phyloP scores from a whole-genome alignment of 2,329 filamentous ascomycete species.

The Ophiocordyceps robertsii region DNA sequence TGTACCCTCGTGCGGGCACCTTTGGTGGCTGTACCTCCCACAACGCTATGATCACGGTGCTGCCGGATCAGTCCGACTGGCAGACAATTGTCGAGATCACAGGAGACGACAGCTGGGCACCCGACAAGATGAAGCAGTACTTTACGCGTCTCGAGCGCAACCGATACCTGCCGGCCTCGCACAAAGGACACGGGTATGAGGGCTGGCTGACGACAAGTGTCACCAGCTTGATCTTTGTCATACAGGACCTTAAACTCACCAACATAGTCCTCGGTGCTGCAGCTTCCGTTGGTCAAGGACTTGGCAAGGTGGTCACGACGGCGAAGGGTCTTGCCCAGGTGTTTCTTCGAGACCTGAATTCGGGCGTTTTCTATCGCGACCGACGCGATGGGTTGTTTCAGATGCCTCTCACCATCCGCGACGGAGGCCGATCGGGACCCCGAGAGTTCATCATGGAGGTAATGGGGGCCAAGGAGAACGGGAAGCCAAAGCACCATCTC shows the following conservation, averaged over 20 bases:
- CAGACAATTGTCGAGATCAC: conserved; percentile 42
- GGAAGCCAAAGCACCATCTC: conserved; percentile 5
- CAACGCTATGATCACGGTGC: conserved; percentile 45
- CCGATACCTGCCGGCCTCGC: conserved; percentile 24
- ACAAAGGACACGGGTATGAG: conserved; percentile 38
- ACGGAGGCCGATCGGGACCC: conserved; percentile 28
- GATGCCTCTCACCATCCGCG: conserved; percentile 31
- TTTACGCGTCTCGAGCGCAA: conserved; percentile 42
- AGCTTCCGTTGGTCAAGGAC: conserved; percentile 15
- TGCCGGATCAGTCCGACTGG: conserved; percentile 47
- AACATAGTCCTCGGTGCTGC: conserved; percentile 9
- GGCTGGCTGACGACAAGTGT: conserved; percentile 43
- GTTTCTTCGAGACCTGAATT: conserved; percentile 35
- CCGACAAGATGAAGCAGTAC: conserved; percentile 47
- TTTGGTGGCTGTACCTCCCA: conserved; percentile 42
- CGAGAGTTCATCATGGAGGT: conserved; percentile 31
- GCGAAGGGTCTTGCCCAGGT: conserved; percentile 20
- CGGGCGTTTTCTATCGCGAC: conserved; percentile 29
- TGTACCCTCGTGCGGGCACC: conserved; percentile 32
- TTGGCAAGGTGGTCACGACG: conserved; percentile 4
- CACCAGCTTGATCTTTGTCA: conserved; percentile 35
- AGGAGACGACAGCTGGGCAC: conserved; percentile 44
- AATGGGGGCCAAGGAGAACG: conserved; percentile 7
- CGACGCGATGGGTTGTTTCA: conserved; percentile 24
- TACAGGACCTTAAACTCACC: conserved; percentile 38